Evolutionary conservation across 2,329 filamentous ascomycete species (phyloP), one percentile per base, ranked within the genome.

Genomic region (Colletotrichum cereale): DNA sequence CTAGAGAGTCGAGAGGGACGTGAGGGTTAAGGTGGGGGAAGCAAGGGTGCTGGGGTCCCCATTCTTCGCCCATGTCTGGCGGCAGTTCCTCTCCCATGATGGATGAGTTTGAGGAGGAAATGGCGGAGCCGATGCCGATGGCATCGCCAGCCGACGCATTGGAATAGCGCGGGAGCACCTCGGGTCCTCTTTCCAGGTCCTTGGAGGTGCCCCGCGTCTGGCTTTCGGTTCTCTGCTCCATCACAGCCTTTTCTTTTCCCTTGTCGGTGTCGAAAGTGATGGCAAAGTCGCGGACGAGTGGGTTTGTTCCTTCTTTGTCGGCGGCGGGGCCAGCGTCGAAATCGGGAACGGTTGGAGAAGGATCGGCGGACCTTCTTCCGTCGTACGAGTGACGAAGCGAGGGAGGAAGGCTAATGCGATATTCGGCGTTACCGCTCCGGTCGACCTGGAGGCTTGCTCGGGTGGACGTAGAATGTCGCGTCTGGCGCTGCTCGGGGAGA

Each of bases 21-120:
- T 99, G 95, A 0, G 95, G 93, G 78, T 98, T 98, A 48, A 94
- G 85, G 78, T 98, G 96, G 60, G 96, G 96, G 79, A 92, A 98
- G 81, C 96, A 99, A 5, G 96, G 96, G 80, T 99, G 96, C 50
- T 92, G 90, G 18, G 95, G 95, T 0, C 96, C 96, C 96, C 96
- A 99, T 81, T 94, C 90, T 62, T 94, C 90, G 73, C 93, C 92
- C 64, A 91, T 86, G 36, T 90, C 91, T 29, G 88, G 87, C 61
- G 91, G 88, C 42, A 92, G 87, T 58, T 91, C 88, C 40, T 90
- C 88, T 47, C 88, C 88, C 85, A 90, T 87, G 48, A 90, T 90
- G 31, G 88, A 90, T 14, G 88, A 90, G 76, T 89, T 82, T 61
- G 84, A 85, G 10, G 87, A 89, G 0, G 87, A 89, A 26, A 89